phyloP scores from a whole-genome alignment of 2,329 filamentous ascomycete species.

The Stagonosporopsis chrysanthemi region DNA sequence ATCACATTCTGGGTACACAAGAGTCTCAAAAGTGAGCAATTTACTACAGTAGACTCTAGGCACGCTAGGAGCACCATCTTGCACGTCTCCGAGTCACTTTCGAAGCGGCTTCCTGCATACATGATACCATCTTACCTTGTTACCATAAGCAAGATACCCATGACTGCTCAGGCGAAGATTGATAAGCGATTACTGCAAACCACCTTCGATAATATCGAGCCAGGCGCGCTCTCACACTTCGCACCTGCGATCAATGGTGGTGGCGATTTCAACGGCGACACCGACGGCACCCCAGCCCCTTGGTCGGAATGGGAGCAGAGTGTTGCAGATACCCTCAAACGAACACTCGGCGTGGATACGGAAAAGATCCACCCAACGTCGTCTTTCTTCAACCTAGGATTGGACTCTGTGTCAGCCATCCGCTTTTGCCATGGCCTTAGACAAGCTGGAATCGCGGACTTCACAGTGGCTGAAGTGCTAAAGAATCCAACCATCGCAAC shows the following conservation, averaged over 20 bases:
- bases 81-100: constrained; percentile 63
- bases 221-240: constrained; percentile 55
- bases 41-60: constrained; percentile 52
- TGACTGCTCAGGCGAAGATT: constrained; percentile 77
- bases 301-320: constrained; percentile 56
- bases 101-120: constrained; percentile 69
- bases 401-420: constrained; percentile 87
- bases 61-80: constrained; percentile 32
- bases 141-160: constrained; percentile 72
- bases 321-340: constrained; percentile 64
- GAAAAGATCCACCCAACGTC: constrained; percentile 66
- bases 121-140: constrained; percentile 81
- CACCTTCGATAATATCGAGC: constrained; percentile 57
- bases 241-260: constrained; percentile 43
- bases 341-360: constrained; percentile 56
- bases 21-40: constrained; percentile 29
- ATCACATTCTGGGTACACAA: constrained; percentile 72
- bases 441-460: constrained; percentile 52
- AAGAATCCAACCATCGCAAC: constrained; percentile 70
- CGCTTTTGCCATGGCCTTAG: constrained; percentile 67
- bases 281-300: background rate
- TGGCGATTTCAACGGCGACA: constrained; percentile 32
- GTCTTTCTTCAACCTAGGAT: constrained; percentile 77
- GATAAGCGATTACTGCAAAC: constrained; percentile 65
- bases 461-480: constrained; percentile 75